Conservation (phyloP, 1,139 yeast genomes). For the Pichia sp. region DNA sequence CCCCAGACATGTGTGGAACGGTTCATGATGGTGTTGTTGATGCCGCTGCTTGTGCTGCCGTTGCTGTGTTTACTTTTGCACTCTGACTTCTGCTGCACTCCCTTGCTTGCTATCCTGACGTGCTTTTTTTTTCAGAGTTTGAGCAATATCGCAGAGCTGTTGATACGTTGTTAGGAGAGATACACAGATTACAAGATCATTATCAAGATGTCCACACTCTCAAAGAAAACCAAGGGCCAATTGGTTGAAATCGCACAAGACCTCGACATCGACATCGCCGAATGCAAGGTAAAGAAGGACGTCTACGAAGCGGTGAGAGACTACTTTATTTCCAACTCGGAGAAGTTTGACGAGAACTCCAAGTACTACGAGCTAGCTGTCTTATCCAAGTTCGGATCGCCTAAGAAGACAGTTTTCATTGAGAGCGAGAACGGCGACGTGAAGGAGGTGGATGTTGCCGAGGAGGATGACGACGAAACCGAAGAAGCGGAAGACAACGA, state of each 20-base stretch:
- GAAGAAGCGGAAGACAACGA: slow-evolving; percentile 18
- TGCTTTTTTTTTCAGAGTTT: neutral
- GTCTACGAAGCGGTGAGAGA: slow-evolving; percentile 22
- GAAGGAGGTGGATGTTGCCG: slow-evolving; percentile 11
- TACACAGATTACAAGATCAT: neutral
- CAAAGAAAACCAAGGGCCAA: slow-evolving; percentile 31
- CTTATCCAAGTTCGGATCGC: slow-evolving; percentile 16
- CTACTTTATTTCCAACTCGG: slow-evolving; percentile 22
- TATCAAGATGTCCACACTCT: slow-evolving; percentile 21
- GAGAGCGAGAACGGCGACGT: slow-evolving; percentile 14
- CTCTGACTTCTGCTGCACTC: neutral
- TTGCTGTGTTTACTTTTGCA: neutral
- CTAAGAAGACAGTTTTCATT: slow-evolving; percentile 14
- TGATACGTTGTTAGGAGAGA: neutral
- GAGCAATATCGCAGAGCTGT: neutral
- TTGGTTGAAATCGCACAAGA: slow-evolving; percentile 31
- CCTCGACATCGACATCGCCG: slow-evolving; percentile 23
- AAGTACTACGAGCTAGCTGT: slow-evolving; percentile 27
- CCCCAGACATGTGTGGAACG: neutral
- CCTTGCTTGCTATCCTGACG: neutral
- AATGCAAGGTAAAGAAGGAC: slow-evolving; percentile 28
- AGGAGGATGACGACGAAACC: slow-evolving; percentile 14
- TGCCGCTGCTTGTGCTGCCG: neutral
- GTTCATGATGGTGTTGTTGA: neutral
- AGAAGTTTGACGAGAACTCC: slow-evolving; percentile 21